Evolutionary conservation across 2,329 filamentous ascomycete genomes (phyloP).

Genomic region (Fusarium coffeatum): DNA sequence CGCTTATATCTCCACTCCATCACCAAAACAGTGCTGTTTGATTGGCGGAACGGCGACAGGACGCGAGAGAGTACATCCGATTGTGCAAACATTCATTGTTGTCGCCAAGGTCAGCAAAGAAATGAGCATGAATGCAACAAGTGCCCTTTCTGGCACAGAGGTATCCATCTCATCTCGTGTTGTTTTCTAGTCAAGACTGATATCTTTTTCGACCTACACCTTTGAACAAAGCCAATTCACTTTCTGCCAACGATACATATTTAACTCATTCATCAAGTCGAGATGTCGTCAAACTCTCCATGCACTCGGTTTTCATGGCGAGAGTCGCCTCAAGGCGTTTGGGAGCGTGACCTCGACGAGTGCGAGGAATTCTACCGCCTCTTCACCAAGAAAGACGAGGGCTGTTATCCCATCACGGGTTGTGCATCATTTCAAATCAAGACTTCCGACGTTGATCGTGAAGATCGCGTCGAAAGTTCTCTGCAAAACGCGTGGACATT

Average conservation of each 20-base stretch:
- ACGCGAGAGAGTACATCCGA: not conserved
- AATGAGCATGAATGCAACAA: not conserved
- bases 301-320: too few species aligned
- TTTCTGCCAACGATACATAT: too few species aligned
- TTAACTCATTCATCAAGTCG: too few species aligned
- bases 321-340: not conserved
- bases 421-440: not conserved
- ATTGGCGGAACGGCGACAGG: not conserved
- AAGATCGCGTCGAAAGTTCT: not conserved
- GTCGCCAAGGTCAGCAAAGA: not conserved
- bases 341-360: not conserved
- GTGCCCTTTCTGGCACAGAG: too few species aligned
- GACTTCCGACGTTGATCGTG: not conserved
- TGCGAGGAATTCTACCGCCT: conserved; percentile 2
- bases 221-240: too few species aligned
- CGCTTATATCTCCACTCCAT: not conserved
- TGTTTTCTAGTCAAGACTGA: too few species aligned
- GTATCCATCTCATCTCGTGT: too few species aligned
- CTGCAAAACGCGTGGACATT: not conserved
- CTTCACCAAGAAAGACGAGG: not conserved
- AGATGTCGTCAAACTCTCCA: too few species aligned
- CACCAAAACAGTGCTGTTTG: accelerated
- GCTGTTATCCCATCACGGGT: not conserved
- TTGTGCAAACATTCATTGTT: not conserved
- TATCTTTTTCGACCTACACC: too few species aligned